Conservation (phyloP, 176 grass and related monocot genomes). For the Ensete ventricosum region DNA sequence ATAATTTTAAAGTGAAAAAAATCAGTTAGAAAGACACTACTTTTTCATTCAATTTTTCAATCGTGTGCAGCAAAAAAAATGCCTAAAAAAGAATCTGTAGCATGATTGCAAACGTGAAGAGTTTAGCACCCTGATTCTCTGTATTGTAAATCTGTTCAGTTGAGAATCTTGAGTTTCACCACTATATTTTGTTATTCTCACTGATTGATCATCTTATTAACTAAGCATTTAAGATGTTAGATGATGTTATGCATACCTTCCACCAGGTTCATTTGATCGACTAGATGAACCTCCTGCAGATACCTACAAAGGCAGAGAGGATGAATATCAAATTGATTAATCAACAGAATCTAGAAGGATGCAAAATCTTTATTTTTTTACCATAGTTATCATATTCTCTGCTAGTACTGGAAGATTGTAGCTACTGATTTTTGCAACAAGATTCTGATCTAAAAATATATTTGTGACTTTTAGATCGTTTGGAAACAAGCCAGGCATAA, state of each 20-base stretch:
- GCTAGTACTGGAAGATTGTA: conserved; percentile 74
- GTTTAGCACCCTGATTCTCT: background rate
- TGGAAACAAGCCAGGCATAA: conserved; percentile 63
- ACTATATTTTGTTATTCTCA: background rate
- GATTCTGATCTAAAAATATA: conserved; percentile 76
- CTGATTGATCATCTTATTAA: background rate
- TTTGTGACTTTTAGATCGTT: conserved; percentile 74
- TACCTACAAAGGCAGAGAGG: background rate
- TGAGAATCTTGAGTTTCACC: background rate
- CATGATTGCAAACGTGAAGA: background rate
- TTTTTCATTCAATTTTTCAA: background rate
- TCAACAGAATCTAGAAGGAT: background rate
- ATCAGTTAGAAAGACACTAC: background rate
- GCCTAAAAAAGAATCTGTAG: background rate
- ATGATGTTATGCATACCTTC: conserved; percentile 36
- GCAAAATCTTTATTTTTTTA: background rate
- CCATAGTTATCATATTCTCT: conserved; percentile 48
- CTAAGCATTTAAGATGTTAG: background rate
- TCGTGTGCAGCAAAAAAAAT: background rate
- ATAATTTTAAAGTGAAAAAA: background rate
- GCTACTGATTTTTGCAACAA: conserved; percentile 76
- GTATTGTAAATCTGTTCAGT: background rate
- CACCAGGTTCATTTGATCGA: conserved; percentile 36
- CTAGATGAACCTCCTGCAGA: conserved; percentile 25
- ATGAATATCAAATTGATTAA: background rate